Evolutionary conservation across 495 filamentous ascomycete genomes (phyloP).

Genomic region (Acidiella bohemica): DNA sequence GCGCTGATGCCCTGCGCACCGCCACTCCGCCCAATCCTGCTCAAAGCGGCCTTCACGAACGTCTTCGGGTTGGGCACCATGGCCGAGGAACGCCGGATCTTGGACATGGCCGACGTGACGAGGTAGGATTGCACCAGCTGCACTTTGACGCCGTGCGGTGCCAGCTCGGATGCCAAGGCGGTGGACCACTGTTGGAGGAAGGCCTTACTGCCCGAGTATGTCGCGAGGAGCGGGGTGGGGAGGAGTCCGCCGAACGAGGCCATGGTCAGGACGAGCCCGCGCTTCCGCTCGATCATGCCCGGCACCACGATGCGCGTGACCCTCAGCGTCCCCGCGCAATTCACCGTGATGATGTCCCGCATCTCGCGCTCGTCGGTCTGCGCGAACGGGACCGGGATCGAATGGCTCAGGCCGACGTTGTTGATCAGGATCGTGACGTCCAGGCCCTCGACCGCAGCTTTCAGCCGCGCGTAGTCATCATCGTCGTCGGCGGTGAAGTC

Average conservation of each 20-base stretch:
- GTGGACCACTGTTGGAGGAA: conserved; percentile 96
- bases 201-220: conserved; percentile 94
- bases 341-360: conserved; percentile 81
- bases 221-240: conserved; percentile 85
- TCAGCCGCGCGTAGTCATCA: conserved; percentile 60
- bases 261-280: conserved; percentile 91
- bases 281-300: conserved; percentile 65
- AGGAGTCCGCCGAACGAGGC: conserved; percentile 84
- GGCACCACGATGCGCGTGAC: conserved; percentile 76
- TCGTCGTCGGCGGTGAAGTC: conserved; percentile 73
- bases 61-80: conserved; percentile 66
- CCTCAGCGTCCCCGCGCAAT: conserved; percentile 76
- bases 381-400: conserved; percentile 79
- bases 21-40: conserved; percentile 67
- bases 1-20: conserved; percentile 60
- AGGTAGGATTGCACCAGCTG: conserved; percentile 82
- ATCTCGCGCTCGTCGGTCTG: conserved; percentile 67
- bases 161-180: conserved; percentile 70
- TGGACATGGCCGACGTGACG: conserved; percentile 90
- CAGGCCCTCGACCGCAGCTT: conserved; percentile 49
- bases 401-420: conserved; percentile 91
- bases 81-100: conserved; percentile 64
- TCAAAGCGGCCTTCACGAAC: conserved; percentile 67
- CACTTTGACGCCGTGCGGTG: conserved; percentile 64
- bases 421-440: conserved; percentile 87